These are phyloP conservation scores for Rhazya stricta DNA, from an alignment of 257 asterid species.

Conservation along the genomic window DNA sequence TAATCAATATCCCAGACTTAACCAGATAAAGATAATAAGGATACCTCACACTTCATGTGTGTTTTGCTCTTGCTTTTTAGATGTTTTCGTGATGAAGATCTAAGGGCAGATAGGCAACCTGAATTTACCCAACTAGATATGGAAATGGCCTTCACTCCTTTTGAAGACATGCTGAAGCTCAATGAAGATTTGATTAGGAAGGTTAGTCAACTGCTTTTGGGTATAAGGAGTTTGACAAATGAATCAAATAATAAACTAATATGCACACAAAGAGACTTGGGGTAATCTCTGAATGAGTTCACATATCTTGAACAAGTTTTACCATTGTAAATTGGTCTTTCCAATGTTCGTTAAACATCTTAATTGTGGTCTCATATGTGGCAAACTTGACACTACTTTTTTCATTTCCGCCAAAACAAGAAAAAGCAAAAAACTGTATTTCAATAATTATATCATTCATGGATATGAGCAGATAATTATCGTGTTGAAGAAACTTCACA, in stretches of 20 bases:
- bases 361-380: not conserved
- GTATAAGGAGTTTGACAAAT: not conserved
- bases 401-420: not conserved
- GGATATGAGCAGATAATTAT: not conserved
- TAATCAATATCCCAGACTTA: not conserved
- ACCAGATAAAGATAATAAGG: not conserved
- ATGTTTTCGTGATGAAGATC: slow-evolving; percentile 98
- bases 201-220: slow-evolving; percentile 34
- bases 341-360: too few relatives aligned
- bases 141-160: slow-evolving; percentile 93
- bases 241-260: not conserved
- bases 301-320: too few relatives aligned
- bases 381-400: not conserved
- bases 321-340: too few relatives aligned
- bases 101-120: slow-evolving; percentile 98
- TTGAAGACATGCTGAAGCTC: slow-evolving; percentile 91
- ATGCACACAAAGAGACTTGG: not conserved
- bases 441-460: not conserved
- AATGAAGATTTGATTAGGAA: slow-evolving; percentile 95
- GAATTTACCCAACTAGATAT: slow-evolving; percentile 96
- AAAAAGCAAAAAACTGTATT: not conserved
- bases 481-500: not conserved
- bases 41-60: not conserved
- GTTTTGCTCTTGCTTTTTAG: slow-evolving; percentile 40
- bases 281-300: not conserved